Percentiles rank a stretch among this genome's conserved stretches.
phyloP scores from a whole-genome alignment of 2,329 filamentous ascomycete species.

The Phialophora verrucosa region DNA sequence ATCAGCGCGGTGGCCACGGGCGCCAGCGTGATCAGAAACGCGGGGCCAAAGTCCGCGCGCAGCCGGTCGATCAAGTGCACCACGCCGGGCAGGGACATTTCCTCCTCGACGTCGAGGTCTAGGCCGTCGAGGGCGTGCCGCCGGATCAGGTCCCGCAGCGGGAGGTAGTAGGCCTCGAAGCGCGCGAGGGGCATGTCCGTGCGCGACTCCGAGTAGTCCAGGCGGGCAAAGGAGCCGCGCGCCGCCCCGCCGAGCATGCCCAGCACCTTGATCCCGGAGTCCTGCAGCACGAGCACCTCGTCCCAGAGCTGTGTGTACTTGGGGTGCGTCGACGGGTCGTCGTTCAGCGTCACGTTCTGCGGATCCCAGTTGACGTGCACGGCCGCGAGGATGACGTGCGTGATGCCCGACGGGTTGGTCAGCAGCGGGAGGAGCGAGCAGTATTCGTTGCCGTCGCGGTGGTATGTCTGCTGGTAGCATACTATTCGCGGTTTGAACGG shows the following conservation, averaged over 20 bases:
- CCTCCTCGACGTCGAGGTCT: constrained; percentile 81
- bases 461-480: constrained; percentile 69
- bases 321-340: constrained; percentile 71
- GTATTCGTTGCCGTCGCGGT: constrained; percentile 60
- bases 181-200: constrained; percentile 46
- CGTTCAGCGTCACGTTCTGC: constrained; percentile 75
- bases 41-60: constrained; percentile 55
- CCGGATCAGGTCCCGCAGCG: constrained; percentile 69
- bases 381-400: constrained; percentile 85
- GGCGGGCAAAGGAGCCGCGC: constrained; percentile 69
- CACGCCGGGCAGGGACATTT: constrained; percentile 69
- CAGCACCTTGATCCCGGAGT: constrained; percentile 76
- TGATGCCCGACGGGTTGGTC: constrained; percentile 63
- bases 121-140: constrained; percentile 69
- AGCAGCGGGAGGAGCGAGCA: constrained; percentile 68
- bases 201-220: constrained; percentile 59
- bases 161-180: constrained; percentile 76
- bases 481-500: constrained; percentile 47
- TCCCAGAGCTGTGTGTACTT: constrained; percentile 77
- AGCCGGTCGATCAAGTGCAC: constrained; percentile 71
- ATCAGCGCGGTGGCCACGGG: constrained; percentile 79
- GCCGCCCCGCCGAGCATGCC: constrained; percentile 89
- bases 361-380: constrained; percentile 78
- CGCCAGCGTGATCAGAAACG: constrained; percentile 72
- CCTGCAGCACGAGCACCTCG: constrained; percentile 74